Evolutionary conservation across 2,329 filamentous ascomycete genomes (phyloP).

Genomic region (Septoria linicola): DNA sequence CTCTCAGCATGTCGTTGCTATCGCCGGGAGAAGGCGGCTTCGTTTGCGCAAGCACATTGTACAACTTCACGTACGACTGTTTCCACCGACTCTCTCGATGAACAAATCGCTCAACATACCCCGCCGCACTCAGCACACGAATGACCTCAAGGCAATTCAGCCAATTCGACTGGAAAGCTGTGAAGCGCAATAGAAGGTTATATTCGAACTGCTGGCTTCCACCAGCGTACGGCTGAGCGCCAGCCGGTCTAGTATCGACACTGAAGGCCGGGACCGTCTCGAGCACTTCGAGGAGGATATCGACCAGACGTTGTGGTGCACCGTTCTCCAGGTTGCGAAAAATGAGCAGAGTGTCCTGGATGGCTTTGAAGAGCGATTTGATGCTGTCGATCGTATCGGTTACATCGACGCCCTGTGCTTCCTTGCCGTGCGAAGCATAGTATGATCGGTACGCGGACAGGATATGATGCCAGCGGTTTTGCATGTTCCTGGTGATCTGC

Average conservation of each 20-base stretch:
- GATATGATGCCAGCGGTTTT: constrained; percentile 10
- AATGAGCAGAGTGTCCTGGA: constrained; percentile 12
- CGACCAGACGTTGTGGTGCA: constrained; percentile 7
- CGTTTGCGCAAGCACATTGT: neutral
- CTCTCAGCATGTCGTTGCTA: constrained; percentile 1
- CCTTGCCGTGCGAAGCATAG: neutral
- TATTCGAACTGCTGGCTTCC: constrained; percentile 20
- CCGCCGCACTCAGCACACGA: constrained; percentile 1
- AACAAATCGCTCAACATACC: constrained; percentile 2
- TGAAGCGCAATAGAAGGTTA: constrained; percentile 23
- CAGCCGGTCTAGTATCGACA: neutral
- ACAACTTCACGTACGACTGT: neutral
- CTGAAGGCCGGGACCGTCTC: neutral
- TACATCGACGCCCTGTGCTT: constrained; percentile 12
- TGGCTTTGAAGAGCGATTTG: constrained; percentile 14
- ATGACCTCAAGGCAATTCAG: constrained; percentile 17
- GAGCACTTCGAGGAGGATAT: constrained; percentile 10
- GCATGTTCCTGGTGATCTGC: constrained; percentile 9
- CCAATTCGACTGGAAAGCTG: constrained; percentile 16
- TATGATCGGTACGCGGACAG: constrained; percentile 1
- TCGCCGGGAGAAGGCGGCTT: neutral
- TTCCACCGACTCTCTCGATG: neutral
- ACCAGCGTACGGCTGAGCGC: constrained; percentile 19
- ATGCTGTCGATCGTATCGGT: constrained; percentile 17
- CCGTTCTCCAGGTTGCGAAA: constrained; percentile 10